Percentiles rank a stretch among this genome's conserved stretches.
Conservation (phyloP, 2,329 filamentous ascomycete genomes). For the Colletotrichum eremochloae region DNA sequence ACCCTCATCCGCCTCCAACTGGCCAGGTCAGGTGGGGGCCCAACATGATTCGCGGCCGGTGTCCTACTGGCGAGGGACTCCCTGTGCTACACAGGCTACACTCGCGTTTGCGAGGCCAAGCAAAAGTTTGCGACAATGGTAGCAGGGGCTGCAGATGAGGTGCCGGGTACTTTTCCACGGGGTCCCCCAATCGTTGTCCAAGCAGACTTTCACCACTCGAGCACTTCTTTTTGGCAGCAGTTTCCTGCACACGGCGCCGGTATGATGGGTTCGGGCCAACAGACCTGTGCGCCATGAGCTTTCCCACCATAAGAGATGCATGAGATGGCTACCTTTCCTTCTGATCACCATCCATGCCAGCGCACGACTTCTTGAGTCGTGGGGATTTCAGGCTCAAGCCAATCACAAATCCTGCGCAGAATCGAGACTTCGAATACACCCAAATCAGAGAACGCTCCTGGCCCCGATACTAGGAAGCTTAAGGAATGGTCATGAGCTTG, state of each 20-base stretch:
- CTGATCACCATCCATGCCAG: constrained; percentile 27
- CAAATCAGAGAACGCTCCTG: constrained; percentile 12
- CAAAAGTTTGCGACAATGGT: constrained; percentile 35
- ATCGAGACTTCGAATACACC: constrained; percentile 22
- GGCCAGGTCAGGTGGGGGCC: constrained; percentile 17
- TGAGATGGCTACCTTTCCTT: constrained; percentile 33
- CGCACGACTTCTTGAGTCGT: constrained; percentile 37
- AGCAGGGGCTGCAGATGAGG: constrained; percentile 29
- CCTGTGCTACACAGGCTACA: constrained; percentile 16
- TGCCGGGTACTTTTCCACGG: constrained; percentile 23
- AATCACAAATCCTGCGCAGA: constrained; percentile 37
- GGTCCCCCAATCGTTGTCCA: constrained; percentile 23
- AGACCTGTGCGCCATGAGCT: constrained; percentile 13
- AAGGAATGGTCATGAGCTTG: constrained; percentile 12
- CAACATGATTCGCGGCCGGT: constrained; percentile 34
- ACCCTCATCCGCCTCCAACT: constrained; percentile 14
- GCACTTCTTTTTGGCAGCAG: constrained; percentile 23
- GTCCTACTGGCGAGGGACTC: constrained; percentile 25
- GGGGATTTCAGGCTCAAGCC: constrained; percentile 15
- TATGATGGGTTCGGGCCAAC: constrained; percentile 27
- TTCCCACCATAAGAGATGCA: constrained; percentile 14
- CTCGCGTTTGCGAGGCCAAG: constrained; percentile 27
- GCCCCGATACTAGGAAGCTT: constrained; percentile 12
- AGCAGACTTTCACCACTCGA: constrained; percentile 23
- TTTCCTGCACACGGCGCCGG: constrained; percentile 13